Percentiles rank a stretch among this genome's conserved stretches.
Evolutionary conservation across 148 eudicot species (phyloP).

Genomic region (Silene uniflora): DNA sequence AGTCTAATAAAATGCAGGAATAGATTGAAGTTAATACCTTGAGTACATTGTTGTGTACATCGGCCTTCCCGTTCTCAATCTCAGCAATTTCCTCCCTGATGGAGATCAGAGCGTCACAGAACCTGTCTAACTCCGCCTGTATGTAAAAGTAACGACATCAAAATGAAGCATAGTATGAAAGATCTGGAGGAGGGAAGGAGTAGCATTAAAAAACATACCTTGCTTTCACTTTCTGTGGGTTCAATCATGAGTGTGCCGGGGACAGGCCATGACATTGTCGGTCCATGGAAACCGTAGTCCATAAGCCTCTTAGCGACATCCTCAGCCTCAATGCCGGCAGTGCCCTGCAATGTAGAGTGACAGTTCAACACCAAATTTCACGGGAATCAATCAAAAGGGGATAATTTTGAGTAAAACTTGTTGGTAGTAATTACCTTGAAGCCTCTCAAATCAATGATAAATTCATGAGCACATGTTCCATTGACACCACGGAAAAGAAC

Average conservation of each 20-base stretch:
- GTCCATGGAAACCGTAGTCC: conserved; percentile 97
- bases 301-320: conserved; percentile 97
- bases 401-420: not conserved
- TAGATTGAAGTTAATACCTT: conserved; percentile 46
- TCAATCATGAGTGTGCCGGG: conserved; percentile 99
- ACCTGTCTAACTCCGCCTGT: conserved; percentile 93
- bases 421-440: conserved; percentile 59
- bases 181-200: not conserved
- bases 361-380: conserved; percentile 22
- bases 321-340: conserved; percentile 96
- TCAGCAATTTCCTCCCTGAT: conserved; percentile 86
- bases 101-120: conserved; percentile 91
- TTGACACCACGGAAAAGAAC: conserved; percentile 97
- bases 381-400: not conserved
- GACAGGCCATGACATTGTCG: conserved; percentile 99
- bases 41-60: conserved; percentile 78
- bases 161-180: not conserved
- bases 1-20: not conserved
- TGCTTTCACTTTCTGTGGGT: conserved; percentile 99
- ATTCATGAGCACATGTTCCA: conserved; percentile 97
- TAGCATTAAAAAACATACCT: conserved; percentile 39
- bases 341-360: conserved; percentile 41
- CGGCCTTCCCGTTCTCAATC: conserved; percentile 89
- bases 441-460: conserved; percentile 84
- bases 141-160: conserved; percentile 15